phyloP scores from a whole-genome alignment of 139 green algal species.

The Chlorella sp. region DNA sequence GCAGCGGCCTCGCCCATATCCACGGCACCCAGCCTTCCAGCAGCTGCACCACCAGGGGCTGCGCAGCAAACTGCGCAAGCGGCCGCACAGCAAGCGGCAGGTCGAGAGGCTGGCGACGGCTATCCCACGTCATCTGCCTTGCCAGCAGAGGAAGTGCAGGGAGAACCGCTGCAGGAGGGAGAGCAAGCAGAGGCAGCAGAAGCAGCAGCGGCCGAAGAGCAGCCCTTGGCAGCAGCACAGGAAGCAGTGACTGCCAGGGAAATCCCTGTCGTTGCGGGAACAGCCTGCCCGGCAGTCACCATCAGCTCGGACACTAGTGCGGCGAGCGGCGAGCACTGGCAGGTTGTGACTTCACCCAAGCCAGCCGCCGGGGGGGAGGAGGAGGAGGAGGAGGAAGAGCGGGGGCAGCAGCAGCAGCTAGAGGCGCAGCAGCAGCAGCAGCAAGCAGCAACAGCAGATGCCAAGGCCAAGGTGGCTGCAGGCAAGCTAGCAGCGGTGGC shows the following conservation, averaged over 20 bases:
- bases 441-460: background rate
- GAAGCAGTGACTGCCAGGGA: background rate
- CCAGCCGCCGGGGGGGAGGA: background rate
- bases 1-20: background rate
- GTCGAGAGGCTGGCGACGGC: too few species aligned
- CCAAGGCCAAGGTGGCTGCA: background rate
- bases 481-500: background rate
- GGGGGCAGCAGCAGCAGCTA: background rate
- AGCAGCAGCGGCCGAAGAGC: background rate
- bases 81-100: background rate
- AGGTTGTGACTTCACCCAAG: conserved; percentile 22
- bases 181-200: background rate
- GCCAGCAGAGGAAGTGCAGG: too few species aligned
- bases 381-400: background rate
- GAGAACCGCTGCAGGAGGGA: too few species aligned
- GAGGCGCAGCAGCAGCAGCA: background rate
- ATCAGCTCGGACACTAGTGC: background rate
- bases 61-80: background rate
- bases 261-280: background rate
- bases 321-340: conserved; percentile 25
- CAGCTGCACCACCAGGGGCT: too few species aligned
- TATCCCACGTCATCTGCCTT: too few species aligned
- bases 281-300: background rate
- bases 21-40: background rate
- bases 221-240: background rate